phyloP scores from a whole-genome alignment of 345 rosid species.

The Balakata baccata region DNA sequence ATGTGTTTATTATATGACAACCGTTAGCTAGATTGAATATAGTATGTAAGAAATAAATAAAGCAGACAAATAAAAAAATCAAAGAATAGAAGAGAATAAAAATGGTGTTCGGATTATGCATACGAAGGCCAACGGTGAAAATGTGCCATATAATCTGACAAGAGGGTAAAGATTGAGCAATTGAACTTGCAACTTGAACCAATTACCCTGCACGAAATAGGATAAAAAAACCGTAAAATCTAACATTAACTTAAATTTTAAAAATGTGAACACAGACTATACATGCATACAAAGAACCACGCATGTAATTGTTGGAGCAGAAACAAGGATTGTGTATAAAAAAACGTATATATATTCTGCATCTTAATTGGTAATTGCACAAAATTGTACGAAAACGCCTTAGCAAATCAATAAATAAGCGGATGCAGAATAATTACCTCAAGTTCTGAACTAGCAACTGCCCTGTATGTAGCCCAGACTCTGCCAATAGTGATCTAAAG shows the following conservation, averaged over 20 bases:
- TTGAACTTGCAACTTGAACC: slow-evolving; percentile 51
- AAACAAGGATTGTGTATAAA: not conserved
- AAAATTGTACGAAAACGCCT: not conserved
- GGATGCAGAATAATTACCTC: slow-evolving; percentile 46
- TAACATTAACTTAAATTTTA: not conserved
- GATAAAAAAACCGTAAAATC: not conserved
- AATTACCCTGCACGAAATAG: slow-evolving; percentile 38
- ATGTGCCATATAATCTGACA: slow-evolving; percentile 38
- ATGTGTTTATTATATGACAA: not conserved
- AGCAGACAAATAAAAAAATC: not conserved
- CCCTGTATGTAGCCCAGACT: slow-evolving; percentile 65
- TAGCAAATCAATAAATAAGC: slow-evolving; percentile 3
- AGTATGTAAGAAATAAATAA: not conserved
- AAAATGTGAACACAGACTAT: not conserved
- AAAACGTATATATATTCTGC: not conserved
- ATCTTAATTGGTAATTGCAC: not conserved
- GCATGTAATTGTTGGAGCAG: not conserved
- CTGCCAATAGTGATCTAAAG: slow-evolving; percentile 60
- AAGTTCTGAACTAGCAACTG: slow-evolving; percentile 55
- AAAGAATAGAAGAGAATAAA: not conserved
- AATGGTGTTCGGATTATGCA: not conserved
- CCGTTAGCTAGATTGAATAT: not conserved
- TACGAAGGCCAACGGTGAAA: not conserved
- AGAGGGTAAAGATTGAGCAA: slow-evolving; percentile 32
- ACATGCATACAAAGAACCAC: not conserved